Evolutionary conservation across 176 grass and related monocot genomes (phyloP).

Genomic region (Alloteropsis semialata): DNA sequence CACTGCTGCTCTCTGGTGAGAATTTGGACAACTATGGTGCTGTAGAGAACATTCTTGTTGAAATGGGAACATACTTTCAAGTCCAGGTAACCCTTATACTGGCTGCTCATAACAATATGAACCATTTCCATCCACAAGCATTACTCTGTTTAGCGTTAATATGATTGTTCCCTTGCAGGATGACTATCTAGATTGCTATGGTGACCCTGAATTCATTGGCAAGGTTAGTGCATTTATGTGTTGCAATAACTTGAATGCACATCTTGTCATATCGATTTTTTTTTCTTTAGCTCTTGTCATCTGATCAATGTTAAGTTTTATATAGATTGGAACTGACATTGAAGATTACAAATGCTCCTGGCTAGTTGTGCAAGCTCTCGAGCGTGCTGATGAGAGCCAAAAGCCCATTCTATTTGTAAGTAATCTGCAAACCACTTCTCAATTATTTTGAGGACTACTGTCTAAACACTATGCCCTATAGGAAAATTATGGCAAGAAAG

Average conservation of each 20-base stretch:
- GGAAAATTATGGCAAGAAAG: conserved; percentile 97
- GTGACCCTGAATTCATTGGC: conserved; percentile 89
- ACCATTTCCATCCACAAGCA: conserved; percentile 9
- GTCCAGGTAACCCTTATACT: conserved; percentile 63
- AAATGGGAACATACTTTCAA: conserved; percentile 99
- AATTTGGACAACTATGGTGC: conserved; percentile 65
- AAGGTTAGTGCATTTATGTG: conserved; percentile 54
- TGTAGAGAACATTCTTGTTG: conserved; percentile 89
- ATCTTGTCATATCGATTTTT: background rate
- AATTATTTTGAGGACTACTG: background rate
- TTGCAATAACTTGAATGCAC: background rate
- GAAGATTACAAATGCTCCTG: conserved; percentile 99
- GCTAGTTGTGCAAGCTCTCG: conserved; percentile 94
- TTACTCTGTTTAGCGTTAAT: conserved; percentile 18
- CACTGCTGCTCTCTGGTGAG: conserved; percentile 81
- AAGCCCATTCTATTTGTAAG: conserved; percentile 69
- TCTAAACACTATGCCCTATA: conserved; percentile 27
- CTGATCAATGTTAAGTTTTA: conserved; percentile 4
- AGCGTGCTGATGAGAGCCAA: conserved; percentile 58
- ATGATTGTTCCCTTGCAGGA: conserved; percentile 59
- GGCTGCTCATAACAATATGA: background rate
- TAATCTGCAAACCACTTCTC: background rate
- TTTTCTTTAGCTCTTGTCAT: conserved; percentile 7
- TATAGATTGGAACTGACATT: conserved; percentile 95
- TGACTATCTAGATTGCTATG: conserved; percentile 93